Conservation (phyloP, 202 grass and related monocot species). For the Panicum virgatum region DNA sequence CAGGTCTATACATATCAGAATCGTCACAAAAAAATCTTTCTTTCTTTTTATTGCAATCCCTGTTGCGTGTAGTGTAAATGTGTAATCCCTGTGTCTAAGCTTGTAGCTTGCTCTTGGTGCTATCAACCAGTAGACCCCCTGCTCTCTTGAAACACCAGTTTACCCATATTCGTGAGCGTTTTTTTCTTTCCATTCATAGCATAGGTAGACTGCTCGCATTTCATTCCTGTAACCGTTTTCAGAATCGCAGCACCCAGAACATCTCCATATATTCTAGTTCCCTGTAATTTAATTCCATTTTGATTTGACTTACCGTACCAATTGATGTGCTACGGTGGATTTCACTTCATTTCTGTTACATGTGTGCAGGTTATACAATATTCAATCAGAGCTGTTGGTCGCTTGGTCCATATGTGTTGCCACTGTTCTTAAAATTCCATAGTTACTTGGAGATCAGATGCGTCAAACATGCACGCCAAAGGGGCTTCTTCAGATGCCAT, state of each 20-base stretch:
- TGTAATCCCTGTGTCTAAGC: neutral
- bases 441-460: constrained; percentile 39
- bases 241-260: neutral
- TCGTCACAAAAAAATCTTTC: neutral
- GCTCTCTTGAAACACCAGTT: neutral
- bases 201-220: neutral
- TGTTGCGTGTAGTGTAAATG: too few species aligned
- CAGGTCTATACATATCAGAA: neutral
- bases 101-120: neutral
- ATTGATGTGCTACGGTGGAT: neutral
- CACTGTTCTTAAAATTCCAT: constrained; percentile 14
- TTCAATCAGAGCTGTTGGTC: neutral
- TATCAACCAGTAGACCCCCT: neutral
- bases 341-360: neutral
- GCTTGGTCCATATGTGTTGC: neutral
- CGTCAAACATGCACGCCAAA: constrained; percentile 67
- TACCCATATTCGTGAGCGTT: neutral
- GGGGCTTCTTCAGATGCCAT: constrained; percentile 63
- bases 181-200: neutral
- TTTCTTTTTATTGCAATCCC: neutral
- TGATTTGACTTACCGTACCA: neutral
- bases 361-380: constrained; percentile 27
- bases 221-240: neutral
- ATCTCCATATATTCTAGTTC: neutral
- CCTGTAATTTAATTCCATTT: neutral